Conservation (phyloP, 257 asterid species). For the Solanum paucissectum region DNA sequence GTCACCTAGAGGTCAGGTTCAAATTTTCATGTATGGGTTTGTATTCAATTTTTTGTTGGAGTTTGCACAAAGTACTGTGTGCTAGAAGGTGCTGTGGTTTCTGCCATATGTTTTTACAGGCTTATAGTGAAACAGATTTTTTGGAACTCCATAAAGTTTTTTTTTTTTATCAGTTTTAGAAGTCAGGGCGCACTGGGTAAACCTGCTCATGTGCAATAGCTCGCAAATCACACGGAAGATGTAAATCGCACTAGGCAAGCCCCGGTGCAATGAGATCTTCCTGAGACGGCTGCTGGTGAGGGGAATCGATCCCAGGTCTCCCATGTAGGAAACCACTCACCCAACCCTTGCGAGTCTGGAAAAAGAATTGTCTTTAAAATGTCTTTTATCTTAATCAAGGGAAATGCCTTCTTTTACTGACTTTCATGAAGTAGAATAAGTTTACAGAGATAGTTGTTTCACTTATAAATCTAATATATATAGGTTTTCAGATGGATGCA, state of each 20-base stretch:
- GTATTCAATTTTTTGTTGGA: not conserved
- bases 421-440: not conserved
- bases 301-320: not conserved
- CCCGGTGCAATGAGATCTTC: not conserved
- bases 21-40: not conserved
- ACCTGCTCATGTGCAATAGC: not conserved
- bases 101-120: not conserved
- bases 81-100: not conserved
- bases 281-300: not conserved
- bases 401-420: not conserved
- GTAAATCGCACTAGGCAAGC: not conserved
- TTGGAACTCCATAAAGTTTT: not conserved
- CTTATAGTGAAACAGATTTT: not conserved
- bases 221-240: not conserved
- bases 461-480: not conserved
- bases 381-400: not conserved
- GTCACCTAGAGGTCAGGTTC: not conserved
- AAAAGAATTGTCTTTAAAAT: not conserved
- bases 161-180: too few species aligned
- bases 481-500: conserved; percentile 99
- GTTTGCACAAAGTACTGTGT: not conserved
- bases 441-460: not conserved
- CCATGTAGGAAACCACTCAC: not conserved
- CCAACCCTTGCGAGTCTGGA: not conserved
- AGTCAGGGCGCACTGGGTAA: not conserved